Evolutionary conservation across 345 rosid species (phyloP).

Genomic region (Limnanthes douglasii): DNA sequence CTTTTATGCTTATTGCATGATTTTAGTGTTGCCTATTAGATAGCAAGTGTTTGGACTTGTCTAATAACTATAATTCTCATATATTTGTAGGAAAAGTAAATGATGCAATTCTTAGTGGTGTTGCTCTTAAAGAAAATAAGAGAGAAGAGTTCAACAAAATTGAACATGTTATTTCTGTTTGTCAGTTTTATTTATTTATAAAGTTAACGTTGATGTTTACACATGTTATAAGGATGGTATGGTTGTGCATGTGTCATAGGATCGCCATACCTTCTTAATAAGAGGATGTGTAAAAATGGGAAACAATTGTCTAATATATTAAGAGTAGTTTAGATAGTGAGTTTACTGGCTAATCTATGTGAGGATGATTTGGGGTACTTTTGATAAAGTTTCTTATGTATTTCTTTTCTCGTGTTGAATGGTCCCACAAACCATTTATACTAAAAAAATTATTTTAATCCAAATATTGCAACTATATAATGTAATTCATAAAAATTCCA

Average conservation of each 20-base stretch:
- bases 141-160: slow-evolving; percentile 75
- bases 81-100: slow-evolving; percentile 41
- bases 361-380: too few species aligned
- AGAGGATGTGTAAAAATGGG: too few species aligned
- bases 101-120: slow-evolving; percentile 87
- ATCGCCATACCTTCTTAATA: too few species aligned
- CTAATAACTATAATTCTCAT: slow-evolving; percentile 8
- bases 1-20: background rate
- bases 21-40: background rate
- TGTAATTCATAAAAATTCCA: slow-evolving; percentile 7
- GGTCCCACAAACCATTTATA: slow-evolving; percentile 36
- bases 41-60: slow-evolving; percentile 4
- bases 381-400: too few species aligned
- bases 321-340: too few species aligned
- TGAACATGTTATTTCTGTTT: slow-evolving; percentile 59
- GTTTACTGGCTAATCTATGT: too few species aligned
- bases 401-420: too few species aligned
- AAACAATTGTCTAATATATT: too few species aligned
- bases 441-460: slow-evolving; percentile 24
- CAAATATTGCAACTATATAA: slow-evolving; percentile 40
- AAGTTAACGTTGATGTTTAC: too few species aligned
- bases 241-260: background rate
- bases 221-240: background rate
- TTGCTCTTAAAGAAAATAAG: slow-evolving; percentile 76
- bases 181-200: slow-evolving; percentile 1